Evolutionary conservation across 2,329 filamentous ascomycete species (phyloP), one percentile per base, ranked within the genome.

Genomic region (Lachnellula hyalina): DNA sequence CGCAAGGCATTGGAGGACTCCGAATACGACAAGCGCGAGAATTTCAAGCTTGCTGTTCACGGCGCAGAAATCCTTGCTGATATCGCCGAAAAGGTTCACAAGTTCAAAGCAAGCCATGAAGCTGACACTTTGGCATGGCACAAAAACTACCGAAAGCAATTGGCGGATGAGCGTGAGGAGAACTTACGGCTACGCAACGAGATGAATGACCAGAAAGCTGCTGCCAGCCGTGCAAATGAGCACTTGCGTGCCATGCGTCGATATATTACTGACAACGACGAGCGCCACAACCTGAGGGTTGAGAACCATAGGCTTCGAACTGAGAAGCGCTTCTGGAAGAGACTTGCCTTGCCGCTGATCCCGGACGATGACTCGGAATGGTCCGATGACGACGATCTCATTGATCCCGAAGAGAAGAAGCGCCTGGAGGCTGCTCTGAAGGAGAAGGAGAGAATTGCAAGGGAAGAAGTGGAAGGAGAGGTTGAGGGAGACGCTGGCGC

Each of bases 131-230:
- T 80, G 5, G 71, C 80, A 21, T 87, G 84, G 84, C 84, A 87
- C 72, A 80, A 78, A 53, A 84, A 80, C 55, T 87, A 87, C 73
- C 80, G 84, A 7, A 72, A 77, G 25, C 84, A 86, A 71, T 77
- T 87, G 38, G 82, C 82, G 61, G 82, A 84, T 65, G 82, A 83
- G 47, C 82, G 84, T 4, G 80, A 80, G 60, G 83, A 86, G 71
- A 86, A 86, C 64, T 75, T 76, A 57, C 76, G 77, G 2, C 75
- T 86, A 50, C 80, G 83, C 51, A 81, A 84, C 63, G 82, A 86
- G 69, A 84, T 86, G 63, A 84, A 82, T 77, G 81, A 84, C 62
- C 84, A 85, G 81, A 81, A 85, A 65, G 75, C 77, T 41, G 79
- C 82, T 61, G 83, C 84, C 23, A 75, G 75, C 47, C 73, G 72